Evolutionary conservation across 306 rosid species (phyloP).

Genomic region (Dryas drummondii): DNA sequence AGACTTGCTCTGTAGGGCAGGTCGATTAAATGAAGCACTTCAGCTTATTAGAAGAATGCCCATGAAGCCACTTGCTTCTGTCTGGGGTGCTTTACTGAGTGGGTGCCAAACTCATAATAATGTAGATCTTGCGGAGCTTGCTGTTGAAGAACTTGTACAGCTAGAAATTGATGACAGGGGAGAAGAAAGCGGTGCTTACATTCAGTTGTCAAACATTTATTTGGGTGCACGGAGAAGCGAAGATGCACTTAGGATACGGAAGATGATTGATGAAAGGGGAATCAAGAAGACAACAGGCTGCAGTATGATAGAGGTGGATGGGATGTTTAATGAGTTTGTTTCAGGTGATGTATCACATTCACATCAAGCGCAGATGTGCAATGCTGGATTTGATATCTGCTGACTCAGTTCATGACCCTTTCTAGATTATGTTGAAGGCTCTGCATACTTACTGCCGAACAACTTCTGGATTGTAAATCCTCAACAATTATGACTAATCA

Average conservation of each 20-base stretch:
- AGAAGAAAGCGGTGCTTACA: slow-evolving; percentile 42
- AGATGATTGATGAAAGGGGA: slow-evolving; percentile 36
- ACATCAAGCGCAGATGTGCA: slow-evolving; percentile 10
- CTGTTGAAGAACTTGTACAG: slow-evolving; percentile 35
- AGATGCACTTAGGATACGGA: slow-evolving; percentile 41
- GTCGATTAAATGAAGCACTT: slow-evolving; percentile 35
- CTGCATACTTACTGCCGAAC: not conserved
- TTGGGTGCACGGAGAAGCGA: slow-evolving; percentile 34
- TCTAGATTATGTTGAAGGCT: slow-evolving; percentile 1
- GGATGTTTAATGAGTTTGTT: slow-evolving; percentile 40
- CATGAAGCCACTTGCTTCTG: slow-evolving; percentile 50
- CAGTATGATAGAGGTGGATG: slow-evolving; percentile 46
- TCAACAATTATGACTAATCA: slow-evolving; percentile 1
- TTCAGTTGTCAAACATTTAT: slow-evolving; percentile 47
- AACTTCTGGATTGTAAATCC: not conserved
- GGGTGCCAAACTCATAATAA: slow-evolving; percentile 34
- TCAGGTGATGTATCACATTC: slow-evolving; percentile 36
- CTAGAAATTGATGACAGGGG: slow-evolving; percentile 28
- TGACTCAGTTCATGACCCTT: slow-evolving; percentile 18
- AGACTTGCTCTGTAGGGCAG: slow-evolving; percentile 43
- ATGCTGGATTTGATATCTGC: slow-evolving; percentile 28
- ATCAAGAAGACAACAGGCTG: slow-evolving; percentile 46
- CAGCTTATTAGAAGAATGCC: slow-evolving; percentile 41
- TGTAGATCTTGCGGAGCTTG: slow-evolving; percentile 44
- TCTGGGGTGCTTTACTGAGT: slow-evolving; percentile 49